Evolutionary conservation across 805 yeast species (phyloP).

Genomic region (Metschnikowia henanensis): DNA sequence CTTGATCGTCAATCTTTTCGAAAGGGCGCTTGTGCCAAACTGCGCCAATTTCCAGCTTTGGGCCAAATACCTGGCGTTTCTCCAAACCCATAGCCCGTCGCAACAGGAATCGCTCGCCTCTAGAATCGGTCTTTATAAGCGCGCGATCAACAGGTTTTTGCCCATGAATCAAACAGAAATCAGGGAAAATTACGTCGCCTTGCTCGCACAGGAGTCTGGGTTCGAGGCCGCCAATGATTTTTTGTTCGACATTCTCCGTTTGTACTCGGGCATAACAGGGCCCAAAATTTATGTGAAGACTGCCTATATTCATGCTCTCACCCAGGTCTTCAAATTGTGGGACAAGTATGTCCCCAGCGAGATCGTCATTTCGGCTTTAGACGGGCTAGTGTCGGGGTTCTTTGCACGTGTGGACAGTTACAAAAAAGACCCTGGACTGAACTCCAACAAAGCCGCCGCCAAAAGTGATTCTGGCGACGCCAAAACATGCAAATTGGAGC

Average conservation of each 20-base stretch:
- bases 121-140: slow-evolving; percentile 46
- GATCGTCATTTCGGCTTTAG: slow-evolving; percentile 20
- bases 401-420: slow-evolving; percentile 21
- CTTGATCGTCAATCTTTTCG: slow-evolving; percentile 54
- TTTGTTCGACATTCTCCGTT: slow-evolving; percentile 25
- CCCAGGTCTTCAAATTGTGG: slow-evolving; percentile 13
- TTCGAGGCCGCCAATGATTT: slow-evolving; percentile 27
- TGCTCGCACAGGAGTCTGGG: slow-evolving; percentile 21
- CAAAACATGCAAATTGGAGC: slow-evolving; percentile 8
- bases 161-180: slow-evolving; percentile 28
- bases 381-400: slow-evolving; percentile 18
- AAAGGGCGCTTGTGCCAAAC: slow-evolving; percentile 70
- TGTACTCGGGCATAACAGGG: slow-evolving; percentile 22
- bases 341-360: slow-evolving; percentile 13
- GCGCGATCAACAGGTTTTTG: slow-evolving; percentile 47
- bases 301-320: slow-evolving; percentile 19
- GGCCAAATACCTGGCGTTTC: slow-evolving; percentile 63
- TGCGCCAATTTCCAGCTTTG: slow-evolving; percentile 63
- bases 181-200: slow-evolving; percentile 27
- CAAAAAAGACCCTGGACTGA: slow-evolving; percentile 8
- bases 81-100: slow-evolving; percentile 26
- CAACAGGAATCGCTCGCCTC: slow-evolving; percentile 25
- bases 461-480: background rate
- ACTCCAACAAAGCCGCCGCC: background rate
- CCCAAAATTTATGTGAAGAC: slow-evolving; percentile 15